Conservation (phyloP, 2,329 filamentous ascomycete species). For the Colletotrichum tropicale region DNA sequence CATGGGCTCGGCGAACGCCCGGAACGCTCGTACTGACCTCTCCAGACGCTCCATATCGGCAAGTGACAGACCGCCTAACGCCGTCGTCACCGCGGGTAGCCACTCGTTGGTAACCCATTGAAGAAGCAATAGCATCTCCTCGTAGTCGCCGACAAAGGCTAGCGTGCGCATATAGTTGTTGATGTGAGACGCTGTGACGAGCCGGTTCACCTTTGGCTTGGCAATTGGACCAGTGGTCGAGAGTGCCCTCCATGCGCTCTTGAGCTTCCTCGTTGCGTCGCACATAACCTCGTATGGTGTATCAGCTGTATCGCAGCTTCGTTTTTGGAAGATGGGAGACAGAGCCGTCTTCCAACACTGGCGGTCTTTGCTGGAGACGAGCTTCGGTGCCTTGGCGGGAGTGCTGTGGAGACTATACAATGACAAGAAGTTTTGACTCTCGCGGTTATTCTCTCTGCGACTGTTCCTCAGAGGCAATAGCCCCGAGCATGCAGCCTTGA, state of each 20-base stretch:
- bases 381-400: neutral
- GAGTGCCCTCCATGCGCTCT: neutral
- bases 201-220: neutral
- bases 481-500: conserved; percentile 21
- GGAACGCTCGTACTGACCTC: conserved; percentile 49
- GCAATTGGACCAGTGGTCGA: neutral
- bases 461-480: conserved; percentile 35
- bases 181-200: conserved; percentile 46
- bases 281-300: neutral
- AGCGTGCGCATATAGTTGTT: conserved; percentile 65
- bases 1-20: conserved; percentile 49
- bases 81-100: conserved; percentile 34
- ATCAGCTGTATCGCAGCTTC: neutral
- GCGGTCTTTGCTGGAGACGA: neutral
- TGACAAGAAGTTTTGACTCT: neutral
- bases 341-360: neutral
- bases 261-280: neutral
- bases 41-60: conserved; percentile 29
- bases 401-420: neutral
- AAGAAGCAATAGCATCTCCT: conserved; percentile 61
- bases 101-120: conserved; percentile 63
- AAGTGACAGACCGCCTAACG: conserved; percentile 31
- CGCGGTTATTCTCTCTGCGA: neutral
- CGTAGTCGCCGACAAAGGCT: conserved; percentile 62
- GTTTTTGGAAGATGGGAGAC: neutral